Conservation (phyloP, 306 rosid species). For the Acacia crassicarpa region DNA sequence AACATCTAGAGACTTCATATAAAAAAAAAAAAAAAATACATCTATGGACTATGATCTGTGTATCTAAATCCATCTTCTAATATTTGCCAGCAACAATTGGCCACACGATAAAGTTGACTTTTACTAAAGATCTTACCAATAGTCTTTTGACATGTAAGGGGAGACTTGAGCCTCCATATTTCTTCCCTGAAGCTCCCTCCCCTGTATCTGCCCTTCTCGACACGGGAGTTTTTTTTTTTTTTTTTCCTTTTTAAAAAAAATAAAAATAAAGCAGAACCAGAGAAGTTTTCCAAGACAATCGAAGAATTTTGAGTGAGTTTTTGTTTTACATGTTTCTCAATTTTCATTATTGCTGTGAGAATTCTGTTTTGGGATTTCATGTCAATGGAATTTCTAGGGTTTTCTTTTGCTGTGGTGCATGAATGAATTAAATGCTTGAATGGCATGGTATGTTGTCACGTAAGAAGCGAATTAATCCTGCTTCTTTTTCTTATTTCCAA, state of each 20-base stretch:
- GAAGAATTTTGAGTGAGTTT: slow-evolving; percentile 54
- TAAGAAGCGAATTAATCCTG: slow-evolving; percentile 5
- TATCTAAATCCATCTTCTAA: neutral
- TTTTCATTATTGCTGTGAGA: slow-evolving; percentile 1
- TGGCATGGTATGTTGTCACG: neutral
- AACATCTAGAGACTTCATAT: no score
- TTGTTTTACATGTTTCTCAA: neutral
- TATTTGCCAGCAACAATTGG: neutral
- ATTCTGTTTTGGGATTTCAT: slow-evolving; percentile 25
- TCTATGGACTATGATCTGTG: neutral
- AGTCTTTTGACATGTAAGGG: slow-evolving; percentile 28
- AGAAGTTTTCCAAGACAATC: slow-evolving; percentile 37
- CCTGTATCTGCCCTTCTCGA: slow-evolving; percentile 31
- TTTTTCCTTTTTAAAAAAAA: neutral
- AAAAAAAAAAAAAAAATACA: no score
- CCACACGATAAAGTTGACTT: slow-evolving; percentile 46
- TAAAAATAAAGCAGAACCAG: slow-evolving; percentile 10
- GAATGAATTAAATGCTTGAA: slow-evolving; percentile 7
- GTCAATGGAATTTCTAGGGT: slow-evolving; percentile 38
- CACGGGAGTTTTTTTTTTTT: slow-evolving; percentile 8
- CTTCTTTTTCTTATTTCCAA: slow-evolving; percentile 9
- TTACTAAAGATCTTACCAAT: slow-evolving; percentile 3
- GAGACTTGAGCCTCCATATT: slow-evolving; percentile 54
- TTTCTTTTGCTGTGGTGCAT: slow-evolving; percentile 23
- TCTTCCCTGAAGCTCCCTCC: slow-evolving; percentile 53